phyloP scores from a whole-genome alignment of 495 filamentous ascomycete species.

The Geoglossum glabrum region DNA sequence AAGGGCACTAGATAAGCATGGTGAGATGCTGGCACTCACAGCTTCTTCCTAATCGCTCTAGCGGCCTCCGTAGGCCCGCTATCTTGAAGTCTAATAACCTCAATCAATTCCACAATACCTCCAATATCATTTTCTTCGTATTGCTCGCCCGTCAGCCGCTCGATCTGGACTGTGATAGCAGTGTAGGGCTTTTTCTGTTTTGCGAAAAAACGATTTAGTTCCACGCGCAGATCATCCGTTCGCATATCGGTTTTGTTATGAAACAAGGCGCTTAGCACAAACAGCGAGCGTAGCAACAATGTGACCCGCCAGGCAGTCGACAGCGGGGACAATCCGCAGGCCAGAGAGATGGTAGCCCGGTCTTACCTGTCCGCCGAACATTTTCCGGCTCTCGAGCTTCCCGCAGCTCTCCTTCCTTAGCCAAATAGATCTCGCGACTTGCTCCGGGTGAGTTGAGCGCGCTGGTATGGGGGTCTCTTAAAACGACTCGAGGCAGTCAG shows the following conservation, averaged over 20 bases:
- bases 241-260: neutral
- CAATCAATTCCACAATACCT: slow-evolving; percentile 83
- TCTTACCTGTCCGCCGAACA: neutral
- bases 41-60: slow-evolving; percentile 86
- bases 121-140: slow-evolving; percentile 80
- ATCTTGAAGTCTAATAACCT: slow-evolving; percentile 76
- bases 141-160: slow-evolving; percentile 71
- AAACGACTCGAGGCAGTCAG: neutral
- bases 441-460: neutral
- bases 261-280: neutral
- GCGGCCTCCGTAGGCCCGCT: slow-evolving; percentile 80
- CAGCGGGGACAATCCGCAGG: neutral
- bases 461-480: neutral
- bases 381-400: neutral
- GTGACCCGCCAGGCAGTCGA: neutral
- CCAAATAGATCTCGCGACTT: neutral
- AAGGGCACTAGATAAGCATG: neutral
- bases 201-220: neutral
- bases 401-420: neutral
- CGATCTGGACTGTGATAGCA: slow-evolving; percentile 84
- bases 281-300: neutral
- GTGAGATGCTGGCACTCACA: slow-evolving; percentile 30
- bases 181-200: slow-evolving; percentile 79
- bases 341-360: neutral
- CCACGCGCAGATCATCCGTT: neutral